Base-by-base conservation (phyloP, 1,284 basidiomycete species). In the Naganishia cerealis region DNA sequence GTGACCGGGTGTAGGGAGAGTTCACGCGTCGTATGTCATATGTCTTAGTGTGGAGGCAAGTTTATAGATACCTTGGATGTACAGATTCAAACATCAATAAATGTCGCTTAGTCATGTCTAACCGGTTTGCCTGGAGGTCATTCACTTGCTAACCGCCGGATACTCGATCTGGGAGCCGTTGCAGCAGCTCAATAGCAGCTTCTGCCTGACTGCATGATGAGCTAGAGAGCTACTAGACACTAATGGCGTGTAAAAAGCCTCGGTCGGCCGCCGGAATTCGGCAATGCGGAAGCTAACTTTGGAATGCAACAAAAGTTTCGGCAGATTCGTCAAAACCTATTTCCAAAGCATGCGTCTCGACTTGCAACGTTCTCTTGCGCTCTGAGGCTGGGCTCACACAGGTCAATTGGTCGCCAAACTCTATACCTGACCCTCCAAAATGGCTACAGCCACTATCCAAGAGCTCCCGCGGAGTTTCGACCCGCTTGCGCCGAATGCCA, bases 401-500 rank as follows among this genome's bases (percentile, higher is more conserved):
- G 50, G 61, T 29, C 61, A 53, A 39, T 38, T 26, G 21, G 24
- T 42, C 38, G 18, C 50, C 21, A 26, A 12, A 16, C 12, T 12
- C 15, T 29, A 33, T 18, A 39, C 0, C n/a, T 18, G 39, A 24
- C 55, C 2, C 8, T 24, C 16, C 38, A 63, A 43, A 29, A 63
- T 63, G 61, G 50, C 61, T 54, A 63, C 61, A 50, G 61, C 61
- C 16, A 52, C 53, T 24, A 24, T 54, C 13, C 39, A n/a, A 15
- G 52, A 63, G 24, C 26, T 38, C 2, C 50, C 61, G 61, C 46
- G 46, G 46, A 53, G 38, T 13, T 66, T 71, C 50, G 70, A 71
- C 43, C 70, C 70, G 40, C 62, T 71, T 18, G 57, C 56, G 24
- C 70, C 68, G 13, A 66, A 69, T 33, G 43, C 65, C 7, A 65